phyloP scores from a whole-genome alignment of 768 basidiomycete genomes.

The Hydnomerulius pinastri region DNA sequence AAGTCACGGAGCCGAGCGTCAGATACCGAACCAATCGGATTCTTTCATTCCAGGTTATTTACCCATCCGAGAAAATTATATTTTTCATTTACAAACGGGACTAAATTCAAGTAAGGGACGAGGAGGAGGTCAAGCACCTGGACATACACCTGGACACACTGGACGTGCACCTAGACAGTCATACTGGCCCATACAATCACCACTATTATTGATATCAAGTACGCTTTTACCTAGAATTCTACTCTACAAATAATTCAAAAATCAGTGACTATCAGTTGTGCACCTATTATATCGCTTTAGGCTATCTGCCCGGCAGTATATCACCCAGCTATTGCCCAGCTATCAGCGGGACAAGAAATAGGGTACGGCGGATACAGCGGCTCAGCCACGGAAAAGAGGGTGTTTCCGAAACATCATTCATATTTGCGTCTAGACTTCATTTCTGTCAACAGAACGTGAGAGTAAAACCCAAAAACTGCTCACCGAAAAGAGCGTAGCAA shows the following conservation, averaged over 20 bases:
- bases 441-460: constrained; percentile 16
- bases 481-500: constrained; percentile 15
- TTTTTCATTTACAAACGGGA: neutral
- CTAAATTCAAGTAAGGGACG: no score
- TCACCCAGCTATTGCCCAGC: neutral
- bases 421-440: constrained; percentile 18
- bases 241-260: neutral
- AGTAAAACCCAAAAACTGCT: constrained; percentile 8
- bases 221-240: neutral
- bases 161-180: no score
- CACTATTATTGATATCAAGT: no score
- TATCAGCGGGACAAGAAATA: constrained; percentile 10
- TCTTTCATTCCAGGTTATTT: constrained; percentile 22
- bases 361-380: constrained; percentile 14
- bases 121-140: no score
- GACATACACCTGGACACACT: no score
- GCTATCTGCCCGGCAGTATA: neutral
- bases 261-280: neutral
- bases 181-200: no score
- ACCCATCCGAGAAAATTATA: constrained; percentile 29
- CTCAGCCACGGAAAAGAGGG: constrained; percentile 17
- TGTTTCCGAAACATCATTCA: constrained; percentile 14
- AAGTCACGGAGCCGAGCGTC: constrained; percentile 46
- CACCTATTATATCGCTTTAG: constrained; percentile 12
- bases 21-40: constrained; percentile 69